These are phyloP conservation scores for Hordeum pubiflorum DNA, from an alignment of 202 grass and related monocot species.

Conservation along the genomic window DNA sequence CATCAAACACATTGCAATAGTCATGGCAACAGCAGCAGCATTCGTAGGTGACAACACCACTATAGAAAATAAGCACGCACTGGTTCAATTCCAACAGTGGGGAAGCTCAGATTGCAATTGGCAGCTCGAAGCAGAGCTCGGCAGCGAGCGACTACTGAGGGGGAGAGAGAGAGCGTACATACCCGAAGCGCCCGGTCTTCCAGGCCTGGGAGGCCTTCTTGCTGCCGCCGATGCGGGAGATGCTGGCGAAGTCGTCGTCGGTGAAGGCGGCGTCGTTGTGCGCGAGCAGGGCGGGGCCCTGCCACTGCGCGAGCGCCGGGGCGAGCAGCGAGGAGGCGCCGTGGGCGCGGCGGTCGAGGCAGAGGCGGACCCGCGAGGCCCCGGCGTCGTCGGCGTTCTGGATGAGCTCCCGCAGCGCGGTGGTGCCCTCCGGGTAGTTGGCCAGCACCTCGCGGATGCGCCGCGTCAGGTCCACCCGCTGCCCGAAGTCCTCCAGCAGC, in stretches of 20 bases:
- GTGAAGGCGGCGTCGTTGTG: constrained; percentile 88
- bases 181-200: constrained; percentile 96
- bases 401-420: constrained; percentile 77
- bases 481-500: constrained; percentile 87
- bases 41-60: background rate
- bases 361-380: constrained; percentile 67
- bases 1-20: background rate
- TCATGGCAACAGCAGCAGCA: background rate
- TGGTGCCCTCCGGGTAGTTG: constrained; percentile 96
- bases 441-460: constrained; percentile 92
- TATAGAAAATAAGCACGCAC: background rate
- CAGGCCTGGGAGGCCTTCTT: constrained; percentile 85
- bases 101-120: constrained; percentile 9
- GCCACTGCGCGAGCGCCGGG: constrained; percentile 68
- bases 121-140: background rate
- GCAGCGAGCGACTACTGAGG: background rate
- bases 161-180: background rate
- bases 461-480: constrained; percentile 88
- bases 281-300: constrained; percentile 73
- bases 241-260: constrained; percentile 88
- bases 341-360: constrained; percentile 81
- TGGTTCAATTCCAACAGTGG: background rate
- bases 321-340: constrained; percentile 51
- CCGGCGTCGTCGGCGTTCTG: constrained; percentile 95
- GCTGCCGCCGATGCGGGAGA: constrained; percentile 83